These are phyloP conservation scores for Beta vulgaris DNA, from an alignment of 148 eudicot genomes.

Conservation along the genomic window DNA sequence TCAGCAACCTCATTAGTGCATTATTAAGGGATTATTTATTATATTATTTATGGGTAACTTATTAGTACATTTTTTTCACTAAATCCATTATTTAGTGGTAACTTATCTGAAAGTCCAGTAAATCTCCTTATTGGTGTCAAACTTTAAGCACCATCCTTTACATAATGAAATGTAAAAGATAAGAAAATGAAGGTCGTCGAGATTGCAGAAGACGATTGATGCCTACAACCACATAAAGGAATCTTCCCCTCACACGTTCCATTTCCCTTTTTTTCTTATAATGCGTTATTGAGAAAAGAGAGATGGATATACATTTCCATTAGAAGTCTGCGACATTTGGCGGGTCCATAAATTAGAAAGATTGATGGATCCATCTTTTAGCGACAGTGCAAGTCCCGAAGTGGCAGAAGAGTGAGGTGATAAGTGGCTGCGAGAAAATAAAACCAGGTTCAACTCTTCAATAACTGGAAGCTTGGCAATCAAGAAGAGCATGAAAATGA, in stretches of 20 bases:
- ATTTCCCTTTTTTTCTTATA: not conserved
- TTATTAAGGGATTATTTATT: no score
- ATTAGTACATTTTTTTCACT: no score
- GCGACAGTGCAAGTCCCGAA: constrained; percentile 66
- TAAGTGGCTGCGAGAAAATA: constrained; percentile 52
- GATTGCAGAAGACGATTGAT: not conserved
- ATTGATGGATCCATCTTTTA: constrained; percentile 82
- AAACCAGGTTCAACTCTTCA: not conserved
- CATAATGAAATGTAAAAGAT: not conserved
- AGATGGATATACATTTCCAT: constrained; percentile 64
- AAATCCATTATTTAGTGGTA: no score
- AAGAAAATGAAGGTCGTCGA: not conserved
- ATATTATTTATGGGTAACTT: no score
- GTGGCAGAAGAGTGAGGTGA: constrained; percentile 82
- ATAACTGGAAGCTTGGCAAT: constrained; percentile 4
- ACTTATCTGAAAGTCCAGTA: not conserved
- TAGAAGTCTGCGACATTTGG: constrained; percentile 64
- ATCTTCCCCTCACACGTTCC: not conserved
- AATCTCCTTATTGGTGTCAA: not conserved
- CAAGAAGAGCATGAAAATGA: not conserved
- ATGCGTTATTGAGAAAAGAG: not conserved
- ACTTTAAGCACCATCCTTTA: not conserved
- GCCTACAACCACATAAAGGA: not conserved
- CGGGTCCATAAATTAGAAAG: constrained; percentile 93
- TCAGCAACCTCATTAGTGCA: no score